Base-by-base conservation (phyloP, 23 red algal species). In the Gracilariopsis chorda region DNA sequence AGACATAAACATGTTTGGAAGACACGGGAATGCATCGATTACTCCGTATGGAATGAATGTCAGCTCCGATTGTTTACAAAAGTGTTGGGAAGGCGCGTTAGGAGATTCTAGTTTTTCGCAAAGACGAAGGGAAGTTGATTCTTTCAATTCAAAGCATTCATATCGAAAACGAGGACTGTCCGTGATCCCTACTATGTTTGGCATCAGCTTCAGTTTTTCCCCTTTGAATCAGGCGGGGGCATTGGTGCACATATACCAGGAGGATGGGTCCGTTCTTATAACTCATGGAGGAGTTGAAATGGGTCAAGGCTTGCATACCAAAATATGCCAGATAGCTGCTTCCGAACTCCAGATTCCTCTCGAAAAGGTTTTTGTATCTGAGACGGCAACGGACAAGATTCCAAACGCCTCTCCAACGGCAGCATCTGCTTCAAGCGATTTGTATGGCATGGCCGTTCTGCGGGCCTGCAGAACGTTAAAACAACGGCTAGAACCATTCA, bases 301-400 rank as follows among this genome's bases (percentile, higher is more conserved):
- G 95, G 88, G 88, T 7, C 88, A 97, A 29, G 88, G 95, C 2
- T 76, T 93, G 58, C 88, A 93, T 35, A 97, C 95, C 21, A 93
- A 93, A 55, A 92, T 97, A 14, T 85, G 79, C 49, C 87, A 92
- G 61, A 72, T 96, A 11, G 88, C 90, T 27, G 94, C 94, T 2
- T 87, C 94, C 0, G 94, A 88, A 35, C 64, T 96, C 20, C 48
- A 69, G 20, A 56, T 96, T 58, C 77, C 78, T 16, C 53, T 86
- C 0, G 75, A 64, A n/a, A 92, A 88, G 88, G 80, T 96, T 20
- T 92, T 84, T 39, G 61, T 96, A 13, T 78, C 87, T 43, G 94
- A 96, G 58, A 96, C 94, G 30, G 83, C 88, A 13, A 96, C 87
- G 28, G 94, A 96, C 48, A 96, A 96, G 51, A 81, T 96, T n/a